These are phyloP conservation scores for Suillus brevipes DNA, from an alignment of 768 basidiomycete genomes.

Conservation along the genomic window DNA sequence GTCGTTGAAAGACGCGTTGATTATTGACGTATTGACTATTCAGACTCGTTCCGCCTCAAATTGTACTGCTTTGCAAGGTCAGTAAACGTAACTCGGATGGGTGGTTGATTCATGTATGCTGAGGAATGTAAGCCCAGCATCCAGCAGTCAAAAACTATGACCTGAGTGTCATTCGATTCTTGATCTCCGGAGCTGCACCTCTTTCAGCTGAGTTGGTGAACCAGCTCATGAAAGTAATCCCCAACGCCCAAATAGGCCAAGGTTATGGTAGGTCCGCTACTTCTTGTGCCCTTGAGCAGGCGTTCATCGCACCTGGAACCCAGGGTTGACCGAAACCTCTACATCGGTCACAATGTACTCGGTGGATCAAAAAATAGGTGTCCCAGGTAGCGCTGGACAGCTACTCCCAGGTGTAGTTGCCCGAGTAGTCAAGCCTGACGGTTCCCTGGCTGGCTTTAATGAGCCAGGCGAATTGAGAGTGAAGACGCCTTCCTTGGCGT, in stretches of 20 bases:
- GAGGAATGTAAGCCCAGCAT: conserved; percentile 37
- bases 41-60: conserved; percentile 69
- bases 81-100: neutral
- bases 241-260: conserved; percentile 62
- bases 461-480: conserved; percentile 64
- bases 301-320: neutral
- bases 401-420: conserved; percentile 55
- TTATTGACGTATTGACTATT: neutral
- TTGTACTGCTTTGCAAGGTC: conserved; percentile 68
- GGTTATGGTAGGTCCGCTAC: conserved; percentile 49
- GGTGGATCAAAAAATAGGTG: conserved; percentile 46
- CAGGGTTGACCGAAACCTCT: conserved; percentile 69
- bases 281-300: neutral
- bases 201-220: conserved; percentile 56
- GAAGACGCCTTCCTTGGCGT: conserved; percentile 40
- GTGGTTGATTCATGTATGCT: neutral
- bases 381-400: conserved; percentile 50
- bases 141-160: conserved; percentile 49
- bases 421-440: conserved; percentile 58
- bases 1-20: neutral
- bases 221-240: conserved; percentile 45
- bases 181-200: conserved; percentile 64
- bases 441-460: conserved; percentile 50
- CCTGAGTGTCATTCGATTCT: conserved; percentile 52
- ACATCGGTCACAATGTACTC: conserved; percentile 54